A percentile compares a stretch with the other conserved stretches of the same genome.
phyloP scores from a whole-genome alignment of 768 basidiomycete species.

The Hericium coralloides region DNA sequence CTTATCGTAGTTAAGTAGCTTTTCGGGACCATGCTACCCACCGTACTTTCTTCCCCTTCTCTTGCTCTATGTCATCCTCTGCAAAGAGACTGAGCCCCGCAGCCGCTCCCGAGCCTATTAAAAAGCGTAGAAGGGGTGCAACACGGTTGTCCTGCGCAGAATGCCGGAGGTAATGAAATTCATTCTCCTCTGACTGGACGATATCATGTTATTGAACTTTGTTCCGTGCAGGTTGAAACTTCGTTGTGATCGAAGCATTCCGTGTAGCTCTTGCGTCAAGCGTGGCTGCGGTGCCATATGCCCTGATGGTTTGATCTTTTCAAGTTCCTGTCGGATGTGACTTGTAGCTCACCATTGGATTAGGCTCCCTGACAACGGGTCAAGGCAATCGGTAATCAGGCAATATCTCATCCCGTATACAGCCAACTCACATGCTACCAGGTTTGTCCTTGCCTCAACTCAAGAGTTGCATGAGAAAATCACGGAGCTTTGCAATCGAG shows the following conservation, averaged over 20 bases:
- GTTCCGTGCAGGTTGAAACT: slow-evolving; percentile 44
- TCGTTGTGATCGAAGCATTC: slow-evolving; percentile 67
- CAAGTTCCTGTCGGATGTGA: slow-evolving; percentile 1
- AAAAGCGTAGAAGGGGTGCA: slow-evolving; percentile 53
- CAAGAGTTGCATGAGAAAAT: slow-evolving; percentile 82
- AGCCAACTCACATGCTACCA: slow-evolving; percentile 16
- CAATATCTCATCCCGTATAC: background rate
- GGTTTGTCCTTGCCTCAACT: slow-evolving; percentile 73
- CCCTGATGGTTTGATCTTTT: slow-evolving; percentile 47
- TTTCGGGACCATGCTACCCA: background rate
- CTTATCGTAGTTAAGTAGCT: background rate
- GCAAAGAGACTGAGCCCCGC: slow-evolving; percentile 23
- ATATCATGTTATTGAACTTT: slow-evolving; percentile 1
- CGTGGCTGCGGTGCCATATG: slow-evolving; percentile 76
- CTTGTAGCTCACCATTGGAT: background rate
- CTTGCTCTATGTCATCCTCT: slow-evolving; percentile 13
- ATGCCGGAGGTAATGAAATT: slow-evolving; percentile 54
- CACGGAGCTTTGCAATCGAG: slow-evolving; percentile 58
- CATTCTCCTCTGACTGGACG: background rate
- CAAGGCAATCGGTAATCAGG: slow-evolving; percentile 61
- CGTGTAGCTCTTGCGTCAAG: slow-evolving; percentile 76
- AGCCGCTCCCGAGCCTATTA: slow-evolving; percentile 22
- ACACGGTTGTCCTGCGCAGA: slow-evolving; percentile 75
- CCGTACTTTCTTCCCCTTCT: slow-evolving; percentile 15
- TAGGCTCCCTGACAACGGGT: slow-evolving; percentile 73